phyloP scores from a whole-genome alignment of 108 stramenopile genomes.

The Parietichytrium sp. region DNA sequence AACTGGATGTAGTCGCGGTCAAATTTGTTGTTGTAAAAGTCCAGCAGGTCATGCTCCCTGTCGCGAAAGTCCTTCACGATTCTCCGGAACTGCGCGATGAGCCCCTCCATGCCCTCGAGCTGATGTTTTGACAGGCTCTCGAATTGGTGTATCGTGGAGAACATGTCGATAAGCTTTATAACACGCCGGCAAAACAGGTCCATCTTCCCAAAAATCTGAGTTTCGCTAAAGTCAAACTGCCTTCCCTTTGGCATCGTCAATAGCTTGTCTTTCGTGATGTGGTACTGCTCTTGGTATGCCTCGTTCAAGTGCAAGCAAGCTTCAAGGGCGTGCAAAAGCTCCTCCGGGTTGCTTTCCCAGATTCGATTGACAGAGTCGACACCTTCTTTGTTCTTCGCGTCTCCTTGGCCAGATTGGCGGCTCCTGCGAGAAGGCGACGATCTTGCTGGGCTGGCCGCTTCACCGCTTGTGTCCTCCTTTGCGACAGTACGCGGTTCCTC shows the following conservation, averaged over 20 bases:
- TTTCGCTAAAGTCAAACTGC: conserved; percentile 65
- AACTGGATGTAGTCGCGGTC: conserved; percentile 70
- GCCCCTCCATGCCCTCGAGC: conserved; percentile 55
- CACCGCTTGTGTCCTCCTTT: conserved; percentile 39
- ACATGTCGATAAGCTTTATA: conserved; percentile 66
- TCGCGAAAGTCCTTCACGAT: conserved; percentile 51
- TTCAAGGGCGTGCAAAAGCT: conserved; percentile 34
- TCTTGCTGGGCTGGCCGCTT: conserved; percentile 52
- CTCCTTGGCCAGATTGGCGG: not conserved
- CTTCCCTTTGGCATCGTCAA: conserved; percentile 56
- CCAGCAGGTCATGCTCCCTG: conserved; percentile 62
- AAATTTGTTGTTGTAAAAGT: conserved; percentile 62
- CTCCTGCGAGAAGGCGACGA: conserved; percentile 38
- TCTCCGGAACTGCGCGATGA: conserved; percentile 51
- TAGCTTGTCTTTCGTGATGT: conserved; percentile 58
- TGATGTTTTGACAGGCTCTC: conserved; percentile 43
- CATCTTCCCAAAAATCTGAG: conserved; percentile 64
- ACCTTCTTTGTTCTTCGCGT: not conserved
- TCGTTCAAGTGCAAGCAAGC: conserved; percentile 56
- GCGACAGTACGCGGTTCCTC: conserved; percentile 27
- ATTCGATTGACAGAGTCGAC: not conserved
- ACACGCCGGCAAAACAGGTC: conserved; percentile 66
- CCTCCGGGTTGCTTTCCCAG: not conserved
- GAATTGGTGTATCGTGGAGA: conserved; percentile 66
- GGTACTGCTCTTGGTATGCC: conserved; percentile 65